Evolutionary conservation across 306 rosid genomes (phyloP).

Genomic region (Medicago truncatula): DNA sequence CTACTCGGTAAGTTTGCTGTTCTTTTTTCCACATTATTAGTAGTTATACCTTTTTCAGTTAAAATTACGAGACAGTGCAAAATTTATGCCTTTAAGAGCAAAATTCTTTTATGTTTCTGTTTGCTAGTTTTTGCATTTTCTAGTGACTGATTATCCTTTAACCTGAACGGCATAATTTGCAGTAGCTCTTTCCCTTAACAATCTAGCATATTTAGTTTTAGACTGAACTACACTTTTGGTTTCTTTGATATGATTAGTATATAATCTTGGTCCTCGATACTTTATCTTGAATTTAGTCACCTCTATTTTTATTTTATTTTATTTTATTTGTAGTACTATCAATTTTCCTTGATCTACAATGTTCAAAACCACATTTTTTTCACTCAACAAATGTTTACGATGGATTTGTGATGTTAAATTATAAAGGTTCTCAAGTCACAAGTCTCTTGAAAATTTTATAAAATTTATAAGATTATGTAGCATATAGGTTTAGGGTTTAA

Average conservation of each 20-base stretch:
- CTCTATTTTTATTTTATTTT: background rate
- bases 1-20: constrained; percentile 65
- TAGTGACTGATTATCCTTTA: background rate
- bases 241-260: background rate
- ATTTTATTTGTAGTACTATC: background rate
- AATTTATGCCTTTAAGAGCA: background rate
- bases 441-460: background rate
- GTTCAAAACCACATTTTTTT: background rate
- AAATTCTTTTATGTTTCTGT: background rate
- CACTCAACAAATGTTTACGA: background rate
- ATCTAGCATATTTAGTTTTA: constrained; percentile 15
- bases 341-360: background rate
- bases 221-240: background rate
- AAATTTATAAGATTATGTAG: background rate
- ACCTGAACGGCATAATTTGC: background rate
- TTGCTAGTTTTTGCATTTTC: background rate
- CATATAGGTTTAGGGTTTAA: background rate
- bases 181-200: constrained; percentile 3
- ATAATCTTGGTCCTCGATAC: background rate
- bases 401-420: background rate
- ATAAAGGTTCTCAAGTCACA: background rate
- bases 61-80: constrained; percentile 9
- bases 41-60: constrained; percentile 11
- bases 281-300: background rate
- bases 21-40: background rate